Percentiles rank a stretch among this genome's conserved stretches.
Evolutionary conservation across 768 basidiomycete species (phyloP).

Genomic region (Tricholoma furcatifolium): DNA sequence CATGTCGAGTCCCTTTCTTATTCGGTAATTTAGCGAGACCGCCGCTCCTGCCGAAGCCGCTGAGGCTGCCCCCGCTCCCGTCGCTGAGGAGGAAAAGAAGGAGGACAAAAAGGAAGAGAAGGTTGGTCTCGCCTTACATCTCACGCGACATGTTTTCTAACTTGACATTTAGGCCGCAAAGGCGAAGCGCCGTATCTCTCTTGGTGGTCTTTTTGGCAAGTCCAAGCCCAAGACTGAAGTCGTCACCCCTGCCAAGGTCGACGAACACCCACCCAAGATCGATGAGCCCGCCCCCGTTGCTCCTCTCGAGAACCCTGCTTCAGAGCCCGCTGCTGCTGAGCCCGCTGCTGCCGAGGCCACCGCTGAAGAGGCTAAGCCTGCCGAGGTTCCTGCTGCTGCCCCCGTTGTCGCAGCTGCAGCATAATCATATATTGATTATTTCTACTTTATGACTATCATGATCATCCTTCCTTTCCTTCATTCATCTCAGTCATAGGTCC

Average conservation of each 20-base stretch:
- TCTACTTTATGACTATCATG: conserved; percentile 42
- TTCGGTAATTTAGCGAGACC: conserved; percentile 36
- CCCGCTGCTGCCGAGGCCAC: conserved; percentile 30
- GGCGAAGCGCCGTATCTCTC: conserved; percentile 82
- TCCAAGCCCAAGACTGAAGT: conserved; percentile 65
- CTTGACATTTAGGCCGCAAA: conserved; percentile 43
- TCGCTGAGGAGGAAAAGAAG: conserved; percentile 37
- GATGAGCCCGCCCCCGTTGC: conserved; percentile 81
- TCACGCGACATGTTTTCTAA: neutral
- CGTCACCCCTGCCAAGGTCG: conserved; percentile 73
- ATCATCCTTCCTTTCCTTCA: conserved; percentile 26
- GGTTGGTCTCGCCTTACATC: conserved; percentile 30
- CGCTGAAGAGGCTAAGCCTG: conserved; percentile 31
- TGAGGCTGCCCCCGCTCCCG: conserved; percentile 28
- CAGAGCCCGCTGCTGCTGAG: conserved; percentile 36
- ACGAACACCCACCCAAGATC: conserved; percentile 87
- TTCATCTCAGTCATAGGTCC: conserved; percentile 26
- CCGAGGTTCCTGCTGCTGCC: conserved; percentile 51
- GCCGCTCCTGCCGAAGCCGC: conserved; percentile 37
- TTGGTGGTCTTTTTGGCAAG: conserved; percentile 78
- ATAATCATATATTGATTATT: conserved; percentile 41
- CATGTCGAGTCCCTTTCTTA: neutral
- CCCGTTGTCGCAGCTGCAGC: conserved; percentile 80
- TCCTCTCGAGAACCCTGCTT: conserved; percentile 78
- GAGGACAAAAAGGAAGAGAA: conserved; percentile 58